Base-by-base conservation (phyloP, 371 early-diverging fungal species). In the Mortierella sp. region DNA sequence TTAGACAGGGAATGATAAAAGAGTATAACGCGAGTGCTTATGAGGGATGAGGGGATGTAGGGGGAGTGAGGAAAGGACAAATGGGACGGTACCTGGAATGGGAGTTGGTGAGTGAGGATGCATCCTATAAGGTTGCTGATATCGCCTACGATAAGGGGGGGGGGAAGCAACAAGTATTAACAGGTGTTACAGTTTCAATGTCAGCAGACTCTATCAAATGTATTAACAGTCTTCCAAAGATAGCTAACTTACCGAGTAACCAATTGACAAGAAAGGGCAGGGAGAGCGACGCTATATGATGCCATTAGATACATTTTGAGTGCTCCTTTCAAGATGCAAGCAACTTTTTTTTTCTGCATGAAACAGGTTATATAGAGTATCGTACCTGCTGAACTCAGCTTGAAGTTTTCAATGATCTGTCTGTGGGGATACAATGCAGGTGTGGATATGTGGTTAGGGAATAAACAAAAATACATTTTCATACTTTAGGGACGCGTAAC, bases 51-150 rank as follows among this genome's bases (percentile, higher is more conserved):
- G 12, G 35, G 60, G 45, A 20, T 18, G 20, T 18, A 24, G 37
- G 20, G 60, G 18, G 4, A 28, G 18, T 57, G 28, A 57, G 28
- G 37, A 55, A 55, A 28, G 22, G 8, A 55, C 10, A 14, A 24
- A 8, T n/a, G 14, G 26, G 18, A 43, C 35, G n/a, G n/a, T 60
- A 90, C 85, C 84, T 94, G 95, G 68, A 94, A 94, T 22, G 91
- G 89, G 40, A 91, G 86, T 72, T 94, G 94, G 5, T 87, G 73
- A 12, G 94, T 93, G 61, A 92, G 78, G 16, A 91, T 72, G 52
- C 93, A 91, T 24, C 94, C 95, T 60, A 91, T 83, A 10, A 94
- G 85, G 66, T 93, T 94, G 59, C 90, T 86, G 64, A 92, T 64
- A 73, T 94, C 95, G 58, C 94, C 94, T 85, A 83, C 32, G 39